A percentile compares a stretch with the other conserved stretches of the same genome.
Evolutionary conservation across 176 grass and related monocot genomes (phyloP).

Genomic region (Triticum dicoccoides): DNA sequence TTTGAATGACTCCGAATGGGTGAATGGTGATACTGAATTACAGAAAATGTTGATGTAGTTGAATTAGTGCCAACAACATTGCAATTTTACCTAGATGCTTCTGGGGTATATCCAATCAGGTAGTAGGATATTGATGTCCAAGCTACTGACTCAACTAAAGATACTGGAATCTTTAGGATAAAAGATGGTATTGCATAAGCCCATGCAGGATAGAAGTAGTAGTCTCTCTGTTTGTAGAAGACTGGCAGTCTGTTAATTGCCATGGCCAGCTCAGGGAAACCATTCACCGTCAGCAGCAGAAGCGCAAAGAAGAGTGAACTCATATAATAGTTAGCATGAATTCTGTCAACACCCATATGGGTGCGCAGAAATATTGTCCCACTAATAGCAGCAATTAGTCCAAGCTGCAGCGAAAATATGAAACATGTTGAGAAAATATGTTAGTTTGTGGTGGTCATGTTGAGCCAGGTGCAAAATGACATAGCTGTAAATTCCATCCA

Average conservation of each 20-base stretch:
- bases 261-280: conserved; percentile 73
- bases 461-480: background rate
- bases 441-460: background rate
- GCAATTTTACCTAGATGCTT: conserved; percentile 56
- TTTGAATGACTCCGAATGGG: background rate
- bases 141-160: conserved; percentile 59
- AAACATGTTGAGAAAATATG: background rate
- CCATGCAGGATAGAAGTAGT: conserved; percentile 85
- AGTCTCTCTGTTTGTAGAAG: conserved; percentile 81
- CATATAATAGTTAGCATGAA: conserved; percentile 71
- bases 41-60: background rate
- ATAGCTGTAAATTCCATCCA: background rate
- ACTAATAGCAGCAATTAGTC: conserved; percentile 47
- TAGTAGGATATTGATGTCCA: conserved; percentile 87
- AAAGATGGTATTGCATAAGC: conserved; percentile 73
- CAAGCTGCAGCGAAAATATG: conserved; percentile 44
- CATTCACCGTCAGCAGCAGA: conserved; percentile 64
- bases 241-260: conserved; percentile 58
- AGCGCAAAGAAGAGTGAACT: conserved; percentile 73
- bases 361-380: conserved; percentile 66
- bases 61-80: background rate
- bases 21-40: background rate
- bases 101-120: conserved; percentile 74
- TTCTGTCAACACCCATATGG: conserved; percentile 46
- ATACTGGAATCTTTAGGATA: conserved; percentile 69